These are phyloP conservation scores for Graphium sp. DNA, from an alignment of 2,329 filamentous ascomycete genomes.

Conservation along the genomic window DNA sequence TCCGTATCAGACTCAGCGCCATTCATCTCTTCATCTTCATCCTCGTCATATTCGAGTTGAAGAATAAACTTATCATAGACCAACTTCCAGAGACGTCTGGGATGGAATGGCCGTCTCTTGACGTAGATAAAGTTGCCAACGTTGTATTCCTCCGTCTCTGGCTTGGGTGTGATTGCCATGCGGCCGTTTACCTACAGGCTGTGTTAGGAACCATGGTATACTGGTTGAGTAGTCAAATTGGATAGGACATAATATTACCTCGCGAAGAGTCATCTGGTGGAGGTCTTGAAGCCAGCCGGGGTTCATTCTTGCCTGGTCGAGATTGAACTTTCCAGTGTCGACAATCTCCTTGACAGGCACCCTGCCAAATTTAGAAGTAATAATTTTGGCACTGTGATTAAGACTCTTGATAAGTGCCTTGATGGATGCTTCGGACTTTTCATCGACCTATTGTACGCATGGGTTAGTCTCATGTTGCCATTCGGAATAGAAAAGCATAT, in stretches of 20 bases:
- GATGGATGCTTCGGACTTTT: conserved; percentile 26
- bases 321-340: conserved; percentile 47
- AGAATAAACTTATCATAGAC: conserved; percentile 32
- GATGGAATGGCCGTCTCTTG: conserved; percentile 36
- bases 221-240: too few species aligned
- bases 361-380: conserved; percentile 41
- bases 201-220: too few species aligned
- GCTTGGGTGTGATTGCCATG: conserved; percentile 44
- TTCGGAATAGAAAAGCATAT: background rate
- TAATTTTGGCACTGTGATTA: conserved; percentile 48
- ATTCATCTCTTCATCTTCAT: conserved; percentile 16
- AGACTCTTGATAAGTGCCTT: conserved; percentile 38
- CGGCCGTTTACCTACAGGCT: conserved; percentile 24
- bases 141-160: conserved; percentile 57
- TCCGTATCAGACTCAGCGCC: conserved; percentile 12
- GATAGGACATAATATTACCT: too few species aligned
- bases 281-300: conserved; percentile 56
- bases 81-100: conserved; percentile 23
- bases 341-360: conserved; percentile 47
- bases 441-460: conserved; percentile 19
- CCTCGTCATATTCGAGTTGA: conserved; percentile 23
- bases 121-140: conserved; percentile 57
- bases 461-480: background rate
- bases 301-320: conserved; percentile 44
- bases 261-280: conserved; percentile 47